Conservation (phyloP, 2,329 filamentous ascomycete species). For the Monilinia fructicola region DNA sequence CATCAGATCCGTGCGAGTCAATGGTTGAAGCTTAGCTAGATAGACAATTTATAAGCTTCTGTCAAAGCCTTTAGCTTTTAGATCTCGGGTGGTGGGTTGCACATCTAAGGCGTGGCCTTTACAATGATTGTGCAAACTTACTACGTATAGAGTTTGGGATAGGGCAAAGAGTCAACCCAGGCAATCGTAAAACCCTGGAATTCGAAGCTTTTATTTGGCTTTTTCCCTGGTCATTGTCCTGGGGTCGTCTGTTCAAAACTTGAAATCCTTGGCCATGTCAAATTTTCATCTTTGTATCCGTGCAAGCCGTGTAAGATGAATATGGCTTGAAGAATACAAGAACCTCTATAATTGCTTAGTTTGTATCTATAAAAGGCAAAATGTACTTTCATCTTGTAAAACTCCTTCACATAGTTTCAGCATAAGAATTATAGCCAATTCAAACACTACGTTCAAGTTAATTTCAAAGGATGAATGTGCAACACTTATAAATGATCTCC, state of each 20-base stretch:
- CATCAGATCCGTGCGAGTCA: not conserved
- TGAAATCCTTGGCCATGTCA: not conserved
- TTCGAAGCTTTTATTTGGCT: not conserved
- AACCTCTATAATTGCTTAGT: not conserved
- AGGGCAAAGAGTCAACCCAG: not conserved
- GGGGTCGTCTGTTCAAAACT: not conserved
- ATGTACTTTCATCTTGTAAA: not conserved
- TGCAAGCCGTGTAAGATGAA: not conserved
- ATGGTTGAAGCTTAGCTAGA: not conserved
- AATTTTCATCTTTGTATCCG: not conserved
- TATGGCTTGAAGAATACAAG: not conserved
- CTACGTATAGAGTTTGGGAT: not conserved
- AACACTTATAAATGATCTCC: too few species aligned
- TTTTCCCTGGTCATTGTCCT: not conserved
- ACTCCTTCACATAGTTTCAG: conserved; percentile 3
- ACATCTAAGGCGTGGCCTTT: not conserved
- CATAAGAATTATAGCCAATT: not conserved
- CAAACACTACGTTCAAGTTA: not conserved
- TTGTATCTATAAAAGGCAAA: not conserved
- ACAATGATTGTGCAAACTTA: not conserved
- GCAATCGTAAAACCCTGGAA: not conserved
- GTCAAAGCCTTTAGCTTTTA: not conserved
- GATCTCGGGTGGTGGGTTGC: not conserved
- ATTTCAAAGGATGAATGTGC: conserved; percentile 4
- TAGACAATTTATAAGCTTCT: not conserved